Evolutionary conservation across 2,329 filamentous ascomycete species (phyloP).

Genomic region (Pochonia chlamydosporia): DNA sequence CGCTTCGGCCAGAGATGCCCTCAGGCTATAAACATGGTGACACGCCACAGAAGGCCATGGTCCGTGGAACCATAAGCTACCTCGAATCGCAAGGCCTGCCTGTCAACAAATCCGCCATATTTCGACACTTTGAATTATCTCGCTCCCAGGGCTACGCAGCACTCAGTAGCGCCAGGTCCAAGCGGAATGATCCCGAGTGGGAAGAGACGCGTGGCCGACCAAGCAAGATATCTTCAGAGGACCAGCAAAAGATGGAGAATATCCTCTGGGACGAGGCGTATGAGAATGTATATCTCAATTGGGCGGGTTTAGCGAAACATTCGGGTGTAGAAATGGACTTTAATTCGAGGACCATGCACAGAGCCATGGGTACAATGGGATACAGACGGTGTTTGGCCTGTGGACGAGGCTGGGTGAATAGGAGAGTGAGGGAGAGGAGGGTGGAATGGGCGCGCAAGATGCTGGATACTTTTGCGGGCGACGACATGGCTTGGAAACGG

Average conservation of each 20-base stretch:
- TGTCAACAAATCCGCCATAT: constrained; percentile 34
- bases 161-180: constrained; percentile 24
- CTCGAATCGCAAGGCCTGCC: constrained; percentile 31
- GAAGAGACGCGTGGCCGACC: constrained; percentile 32
- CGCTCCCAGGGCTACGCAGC: constrained; percentile 32
- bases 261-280: constrained; percentile 31
- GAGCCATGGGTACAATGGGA: constrained; percentile 30
- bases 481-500: constrained; percentile 24
- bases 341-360: constrained; percentile 29
- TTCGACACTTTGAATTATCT: constrained; percentile 32
- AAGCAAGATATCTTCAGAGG: constrained; percentile 26
- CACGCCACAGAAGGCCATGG: constrained; percentile 32
- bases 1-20: no score
- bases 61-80: constrained; percentile 33
- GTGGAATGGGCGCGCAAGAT: constrained; percentile 27
- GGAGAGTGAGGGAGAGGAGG: constrained; percentile 25
- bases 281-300: constrained; percentile 25
- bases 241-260: constrained; percentile 30
- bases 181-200: constrained; percentile 31
- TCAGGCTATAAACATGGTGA: constrained; percentile 30
- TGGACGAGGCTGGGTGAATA: constrained; percentile 22
- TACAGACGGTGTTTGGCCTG: constrained; percentile 30
- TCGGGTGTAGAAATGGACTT: constrained; percentile 26
- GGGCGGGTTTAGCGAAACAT: constrained; percentile 26
- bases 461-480: constrained; percentile 23